Conservation (phyloP, 345 rosid genomes). For the Eucalyptus sideroxylon region DNA sequence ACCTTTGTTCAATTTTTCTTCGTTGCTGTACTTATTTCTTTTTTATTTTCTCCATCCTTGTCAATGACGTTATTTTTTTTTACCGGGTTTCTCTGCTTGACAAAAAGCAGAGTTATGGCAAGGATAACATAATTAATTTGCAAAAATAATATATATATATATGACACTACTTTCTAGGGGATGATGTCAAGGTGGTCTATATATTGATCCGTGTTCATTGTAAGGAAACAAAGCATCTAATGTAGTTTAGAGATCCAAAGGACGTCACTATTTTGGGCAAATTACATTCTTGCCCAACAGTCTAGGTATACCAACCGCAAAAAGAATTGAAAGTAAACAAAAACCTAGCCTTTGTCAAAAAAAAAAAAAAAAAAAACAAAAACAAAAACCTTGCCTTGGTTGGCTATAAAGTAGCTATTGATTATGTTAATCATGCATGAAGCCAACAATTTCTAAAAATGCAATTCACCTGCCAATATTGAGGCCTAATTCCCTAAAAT, state of each 20-base stretch:
- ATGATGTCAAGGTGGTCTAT: neutral
- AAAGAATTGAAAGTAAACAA: neutral
- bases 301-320: neutral
- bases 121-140: neutral
- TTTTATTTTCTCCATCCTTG: neutral
- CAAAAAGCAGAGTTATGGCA: neutral
- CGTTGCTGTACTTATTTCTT: neutral
- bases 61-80: neutral
- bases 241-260: neutral
- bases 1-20: neutral
- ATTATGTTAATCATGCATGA: neutral
- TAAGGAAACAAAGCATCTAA: neutral
- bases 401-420: neutral
- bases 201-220: neutral
- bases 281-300: neutral
- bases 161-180: neutral
- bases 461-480: neutral
- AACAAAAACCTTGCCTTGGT: neutral
- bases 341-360: neutral
- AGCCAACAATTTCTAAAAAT: neutral
- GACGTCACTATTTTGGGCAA: neutral
- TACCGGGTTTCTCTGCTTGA: neutral
- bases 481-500: neutral
- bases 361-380: too few species aligned
- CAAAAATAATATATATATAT: neutral